A percentile compares a stretch with the other conserved stretches of the same genome.
phyloP scores from a whole-genome alignment of 2,329 filamentous ascomycete species.

The Ceratocystis papillata region DNA sequence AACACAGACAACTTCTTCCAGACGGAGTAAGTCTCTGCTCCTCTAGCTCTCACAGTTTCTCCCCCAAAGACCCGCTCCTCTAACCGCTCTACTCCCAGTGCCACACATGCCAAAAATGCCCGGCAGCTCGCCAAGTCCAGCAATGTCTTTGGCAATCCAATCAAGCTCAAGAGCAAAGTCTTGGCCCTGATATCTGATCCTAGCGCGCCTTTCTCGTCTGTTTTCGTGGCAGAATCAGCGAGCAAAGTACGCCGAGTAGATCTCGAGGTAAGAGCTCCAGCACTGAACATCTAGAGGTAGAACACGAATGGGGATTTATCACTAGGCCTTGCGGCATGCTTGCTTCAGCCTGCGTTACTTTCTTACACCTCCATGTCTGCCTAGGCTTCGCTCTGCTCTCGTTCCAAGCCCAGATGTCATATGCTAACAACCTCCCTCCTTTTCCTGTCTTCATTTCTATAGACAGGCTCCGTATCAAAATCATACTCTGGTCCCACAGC shows the following conservation, averaged over 20 bases:
- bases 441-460: neutral
- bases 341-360: neutral
- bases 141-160: constrained; percentile 74
- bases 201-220: constrained; percentile 41
- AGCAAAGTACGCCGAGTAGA: constrained; percentile 64
- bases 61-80: neutral
- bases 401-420: neutral
- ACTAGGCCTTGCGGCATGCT: too few relatives aligned
- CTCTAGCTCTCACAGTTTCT: neutral
- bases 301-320: too few relatives aligned
- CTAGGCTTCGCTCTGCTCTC: neutral
- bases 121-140: constrained; percentile 58
- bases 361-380: neutral
- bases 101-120: constrained; percentile 38
- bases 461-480: constrained; percentile 23
- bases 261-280: constrained; percentile 50
- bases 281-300: neutral
- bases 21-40: constrained; percentile 57
- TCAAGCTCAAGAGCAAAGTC: constrained; percentile 75
- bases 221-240: constrained; percentile 82
- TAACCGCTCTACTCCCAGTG: constrained; percentile 33
- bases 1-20: constrained; percentile 83
- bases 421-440: neutral
- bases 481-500: constrained; percentile 63
- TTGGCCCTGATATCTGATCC: constrained; percentile 63